Evolutionary conservation across 179 eudicot genomes (phyloP).

Genomic region (Beta corolliflora): DNA sequence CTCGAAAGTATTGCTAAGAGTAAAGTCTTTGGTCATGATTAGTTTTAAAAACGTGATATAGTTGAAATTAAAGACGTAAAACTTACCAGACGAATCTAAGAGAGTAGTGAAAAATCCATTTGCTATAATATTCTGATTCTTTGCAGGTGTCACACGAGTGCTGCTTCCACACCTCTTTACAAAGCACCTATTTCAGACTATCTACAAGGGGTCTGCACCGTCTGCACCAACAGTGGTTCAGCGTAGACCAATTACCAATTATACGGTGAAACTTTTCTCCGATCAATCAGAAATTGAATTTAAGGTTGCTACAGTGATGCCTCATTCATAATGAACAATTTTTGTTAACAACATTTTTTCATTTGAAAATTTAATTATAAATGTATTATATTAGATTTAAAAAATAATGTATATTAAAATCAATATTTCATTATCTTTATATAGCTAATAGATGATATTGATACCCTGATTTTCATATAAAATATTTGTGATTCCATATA

Average conservation of each 20-base stretch:
- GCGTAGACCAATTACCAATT: not conserved
- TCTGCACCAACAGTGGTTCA: not conserved
- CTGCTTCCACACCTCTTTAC: no score
- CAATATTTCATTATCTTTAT: no score
- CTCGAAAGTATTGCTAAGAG: not conserved
- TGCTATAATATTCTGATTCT: not conserved
- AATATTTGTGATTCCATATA: no score
- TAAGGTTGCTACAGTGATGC: no score
- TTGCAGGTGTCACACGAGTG: not conserved
- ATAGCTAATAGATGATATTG: no score
- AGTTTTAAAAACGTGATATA: not conserved
- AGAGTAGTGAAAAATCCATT: not conserved
- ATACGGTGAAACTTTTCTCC: not conserved
- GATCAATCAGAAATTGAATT: not conserved
- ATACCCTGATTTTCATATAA: no score
- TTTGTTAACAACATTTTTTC: no score
- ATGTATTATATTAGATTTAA: no score
- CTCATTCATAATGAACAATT: no score
- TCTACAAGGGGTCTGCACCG: not conserved
- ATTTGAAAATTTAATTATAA: no score
- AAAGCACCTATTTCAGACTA: not conserved
- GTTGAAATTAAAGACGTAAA: not conserved
- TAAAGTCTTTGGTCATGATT: not conserved
- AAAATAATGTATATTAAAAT: no score
- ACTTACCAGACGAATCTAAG: constrained; percentile 1